These are phyloP conservation scores for Triticum dicoccoides DNA, from an alignment of 176 grass and related monocot species.

Conservation along the genomic window DNA sequence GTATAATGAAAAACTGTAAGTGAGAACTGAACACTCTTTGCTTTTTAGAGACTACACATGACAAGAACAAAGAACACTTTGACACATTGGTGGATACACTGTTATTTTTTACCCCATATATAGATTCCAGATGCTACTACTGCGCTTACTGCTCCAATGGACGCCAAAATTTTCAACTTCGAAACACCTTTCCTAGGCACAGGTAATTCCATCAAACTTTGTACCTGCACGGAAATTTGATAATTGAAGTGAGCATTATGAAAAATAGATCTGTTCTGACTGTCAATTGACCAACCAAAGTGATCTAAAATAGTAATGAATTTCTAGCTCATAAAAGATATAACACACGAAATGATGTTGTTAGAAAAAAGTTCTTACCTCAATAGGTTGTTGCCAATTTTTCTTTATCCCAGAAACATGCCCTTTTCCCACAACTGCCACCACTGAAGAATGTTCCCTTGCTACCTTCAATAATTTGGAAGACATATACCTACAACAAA, in stretches of 20 bases:
- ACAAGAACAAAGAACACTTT: not conserved
- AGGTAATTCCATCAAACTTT: constrained; percentile 65
- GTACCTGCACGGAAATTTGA: constrained; percentile 38
- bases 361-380: constrained; percentile 42
- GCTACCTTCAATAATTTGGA: constrained; percentile 62
- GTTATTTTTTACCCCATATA: constrained; percentile 73
- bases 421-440: constrained; percentile 91
- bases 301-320: not conserved
- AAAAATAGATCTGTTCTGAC: not conserved
- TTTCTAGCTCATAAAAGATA: not conserved
- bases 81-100: not conserved
- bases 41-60: constrained; percentile 1
- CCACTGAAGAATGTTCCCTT: constrained; percentile 78
- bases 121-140: constrained; percentile 63
- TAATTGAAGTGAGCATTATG: not conserved
- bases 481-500: constrained; percentile 85
- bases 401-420: constrained; percentile 96
- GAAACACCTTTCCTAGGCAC: constrained; percentile 40
- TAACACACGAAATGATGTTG: not conserved
- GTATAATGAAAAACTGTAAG: not conserved
- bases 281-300: not conserved
- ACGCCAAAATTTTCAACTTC: constrained; percentile 67
- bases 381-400: constrained; percentile 73
- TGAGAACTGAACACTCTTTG: not conserved
- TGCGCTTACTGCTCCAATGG: constrained; percentile 49